Base-by-base conservation (phyloP, 345 rosid species). In the Syzygium jambos region DNA sequence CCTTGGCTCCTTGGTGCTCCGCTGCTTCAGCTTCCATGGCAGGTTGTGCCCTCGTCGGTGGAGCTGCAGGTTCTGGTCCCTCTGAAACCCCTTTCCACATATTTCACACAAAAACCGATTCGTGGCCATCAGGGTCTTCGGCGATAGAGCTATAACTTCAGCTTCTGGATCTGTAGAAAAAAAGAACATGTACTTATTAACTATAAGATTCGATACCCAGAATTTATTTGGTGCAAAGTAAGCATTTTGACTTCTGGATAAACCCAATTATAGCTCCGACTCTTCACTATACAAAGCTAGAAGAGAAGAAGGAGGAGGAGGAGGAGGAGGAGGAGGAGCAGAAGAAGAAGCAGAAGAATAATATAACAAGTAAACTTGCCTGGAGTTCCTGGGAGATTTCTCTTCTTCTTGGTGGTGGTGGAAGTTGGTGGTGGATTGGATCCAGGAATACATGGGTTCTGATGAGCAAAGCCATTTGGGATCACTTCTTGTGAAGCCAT, bases 21-120 rank as follows among this genome's bases (percentile, higher is more conserved):
- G 92, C 89, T 96, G 99, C 98, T 98, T 98, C 57, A 98, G 94
- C 91, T 98, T 98, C 99, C 99, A 98, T 41, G 99, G 99, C 56
- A 98, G 95, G 91, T 98, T 98, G 90, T 98, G 99, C 16, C 99
- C 99, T 27, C 99, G 90, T 61, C 99, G 89, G 85, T 98, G 99
- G 51, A 98, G 98, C 43, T 98, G 99, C 65, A 98, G 95, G 89
- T 98, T 98, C 85, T 98, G 99, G 89, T 98, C 99, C 90, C 99
- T 95, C 90, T 95, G 99, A 84, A 98, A 98, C 19, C 99, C 99
- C 89, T 96, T 98, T 17, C 99, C 98, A 41, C 99, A 98, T 89
- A 98, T 95, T 88, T 98, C 99, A 73, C 99, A 96, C 80, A 96
- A 90, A 93, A 98, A 98, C 80, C 99, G 95, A 92, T 96, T 96